These are phyloP conservation scores for Diaporthe aspalathi DNA, from an alignment of 2,329 filamentous ascomycete genomes.

Conservation along the genomic window DNA sequence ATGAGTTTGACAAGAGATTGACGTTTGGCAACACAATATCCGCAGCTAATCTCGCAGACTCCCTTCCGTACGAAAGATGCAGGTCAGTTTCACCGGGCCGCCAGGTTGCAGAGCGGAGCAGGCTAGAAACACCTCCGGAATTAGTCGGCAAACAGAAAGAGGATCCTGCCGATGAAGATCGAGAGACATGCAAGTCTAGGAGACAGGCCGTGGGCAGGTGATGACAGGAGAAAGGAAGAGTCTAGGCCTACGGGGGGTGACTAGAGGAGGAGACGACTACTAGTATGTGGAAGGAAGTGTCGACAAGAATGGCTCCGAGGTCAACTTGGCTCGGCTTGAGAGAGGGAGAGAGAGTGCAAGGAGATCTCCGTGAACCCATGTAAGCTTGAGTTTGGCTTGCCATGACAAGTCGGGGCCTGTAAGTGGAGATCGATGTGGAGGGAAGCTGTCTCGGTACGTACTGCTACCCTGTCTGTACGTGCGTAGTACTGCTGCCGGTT, in stretches of 20 bases:
- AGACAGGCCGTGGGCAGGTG: conserved; percentile 36
- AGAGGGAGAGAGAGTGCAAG: conserved; percentile 34
- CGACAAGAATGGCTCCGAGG: conserved; percentile 28
- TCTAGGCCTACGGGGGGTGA: conserved; percentile 33
- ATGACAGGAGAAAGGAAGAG: conserved; percentile 33
- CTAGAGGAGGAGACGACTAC: conserved; percentile 35
- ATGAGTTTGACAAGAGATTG: conserved; percentile 26
- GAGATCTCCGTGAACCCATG: conserved; percentile 35
- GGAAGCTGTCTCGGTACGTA: conserved; percentile 33
- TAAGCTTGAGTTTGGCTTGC: conserved; percentile 33
- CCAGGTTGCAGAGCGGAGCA: conserved; percentile 34
- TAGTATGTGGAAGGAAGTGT: conserved; percentile 35
- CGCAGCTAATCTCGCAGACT: conserved; percentile 26
- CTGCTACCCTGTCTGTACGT: conserved; percentile 33
- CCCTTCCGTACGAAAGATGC: conserved; percentile 38
- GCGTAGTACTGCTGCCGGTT: conserved; percentile 26
- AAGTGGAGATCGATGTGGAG: conserved; percentile 37
- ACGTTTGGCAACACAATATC: conserved; percentile 34
- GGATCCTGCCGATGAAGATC: conserved; percentile 36
- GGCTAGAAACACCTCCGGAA: conserved; percentile 34
- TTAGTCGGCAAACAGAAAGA: conserved; percentile 33
- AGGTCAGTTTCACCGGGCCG: conserved; percentile 34
- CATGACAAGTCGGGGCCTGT: conserved; percentile 36
- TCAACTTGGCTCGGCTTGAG: conserved; percentile 26
- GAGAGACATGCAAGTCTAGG: conserved; percentile 33